Percentiles rank a stretch among this genome's conserved stretches.
Evolutionary conservation across 345 rosid species (phyloP).

Genomic region (Cochlearia excelsa): DNA sequence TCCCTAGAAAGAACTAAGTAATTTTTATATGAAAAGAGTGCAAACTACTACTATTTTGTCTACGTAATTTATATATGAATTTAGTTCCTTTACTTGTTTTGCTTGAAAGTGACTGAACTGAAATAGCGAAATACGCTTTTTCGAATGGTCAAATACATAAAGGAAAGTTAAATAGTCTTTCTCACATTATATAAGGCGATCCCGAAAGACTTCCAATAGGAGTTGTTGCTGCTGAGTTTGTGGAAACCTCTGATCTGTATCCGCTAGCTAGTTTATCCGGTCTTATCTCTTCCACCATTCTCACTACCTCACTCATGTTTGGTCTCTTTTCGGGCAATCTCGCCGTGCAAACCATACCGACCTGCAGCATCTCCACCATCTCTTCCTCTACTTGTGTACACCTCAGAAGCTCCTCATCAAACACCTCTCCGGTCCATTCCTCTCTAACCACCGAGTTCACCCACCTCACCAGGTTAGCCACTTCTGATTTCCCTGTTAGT

Average conservation of each 20-base stretch:
- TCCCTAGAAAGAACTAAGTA: not conserved
- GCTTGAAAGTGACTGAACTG: constrained; percentile 7
- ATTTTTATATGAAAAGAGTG: not conserved
- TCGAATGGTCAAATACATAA: constrained; percentile 23
- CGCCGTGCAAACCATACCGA: constrained; percentile 74
- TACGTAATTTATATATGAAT: not conserved
- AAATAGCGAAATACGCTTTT: constrained; percentile 19
- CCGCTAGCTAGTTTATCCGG: constrained; percentile 45
- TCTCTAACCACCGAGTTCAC: constrained; percentile 95
- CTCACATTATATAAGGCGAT: constrained; percentile 39
- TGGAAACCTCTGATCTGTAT: constrained; percentile 45
- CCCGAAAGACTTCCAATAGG: constrained; percentile 41
- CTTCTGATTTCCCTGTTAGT: constrained; percentile 76
- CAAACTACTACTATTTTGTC: not conserved
- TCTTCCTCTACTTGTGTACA: constrained; percentile 92
- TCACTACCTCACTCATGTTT: constrained; percentile 61
- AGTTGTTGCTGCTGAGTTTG: constrained; percentile 31
- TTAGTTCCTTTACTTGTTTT: not conserved
- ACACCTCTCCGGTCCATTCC: constrained; percentile 98
- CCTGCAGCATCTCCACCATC: constrained; percentile 95
- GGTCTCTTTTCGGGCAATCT: constrained; percentile 80
- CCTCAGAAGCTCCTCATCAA: constrained; percentile 76
- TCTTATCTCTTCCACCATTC: constrained; percentile 64
- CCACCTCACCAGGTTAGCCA: constrained; percentile 83
- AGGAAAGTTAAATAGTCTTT: constrained; percentile 28